phyloP scores from a whole-genome alignment of 257 asterid genomes.

The Nicotiana noctiflora region DNA sequence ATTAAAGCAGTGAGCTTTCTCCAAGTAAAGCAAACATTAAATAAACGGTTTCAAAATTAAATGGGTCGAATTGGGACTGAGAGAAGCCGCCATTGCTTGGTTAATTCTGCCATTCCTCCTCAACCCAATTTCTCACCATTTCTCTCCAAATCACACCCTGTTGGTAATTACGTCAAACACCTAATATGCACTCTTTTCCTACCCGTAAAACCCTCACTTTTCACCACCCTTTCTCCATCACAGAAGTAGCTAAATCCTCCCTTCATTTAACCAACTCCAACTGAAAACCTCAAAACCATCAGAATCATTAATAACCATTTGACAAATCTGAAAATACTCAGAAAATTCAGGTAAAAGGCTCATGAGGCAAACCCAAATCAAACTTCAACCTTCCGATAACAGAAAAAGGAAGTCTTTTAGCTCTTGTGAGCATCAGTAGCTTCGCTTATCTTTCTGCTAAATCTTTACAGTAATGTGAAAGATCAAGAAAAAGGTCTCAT shows the following conservation, averaged over 20 bases:
- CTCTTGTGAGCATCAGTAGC: conserved; percentile 62
- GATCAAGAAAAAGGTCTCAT: conserved; percentile 36
- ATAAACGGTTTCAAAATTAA: too few species aligned
- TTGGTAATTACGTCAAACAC: conserved; percentile 58
- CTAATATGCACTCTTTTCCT: conserved; percentile 21
- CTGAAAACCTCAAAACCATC: conserved; percentile 45
- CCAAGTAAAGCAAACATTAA: too few species aligned
- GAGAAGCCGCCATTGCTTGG: conserved; percentile 1
- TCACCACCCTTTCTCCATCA: conserved; percentile 27
- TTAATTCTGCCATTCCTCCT: conserved; percentile 46
- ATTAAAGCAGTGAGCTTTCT: too few species aligned
- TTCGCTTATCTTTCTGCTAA: conserved; percentile 47
- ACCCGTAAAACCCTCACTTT: conserved; percentile 19
- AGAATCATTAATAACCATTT: conserved; percentile 45
- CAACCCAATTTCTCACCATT: conserved; percentile 56
- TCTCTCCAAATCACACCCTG: conserved; percentile 68
- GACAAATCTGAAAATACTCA: conserved; percentile 57
- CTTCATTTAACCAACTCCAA: conserved; percentile 69
- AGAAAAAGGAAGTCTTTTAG: conserved; percentile 44
- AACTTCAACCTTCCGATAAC: conserved; percentile 57
- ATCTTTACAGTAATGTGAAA: conserved; percentile 39
- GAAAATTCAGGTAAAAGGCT: conserved; percentile 60
- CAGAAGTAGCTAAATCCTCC: conserved; percentile 51
- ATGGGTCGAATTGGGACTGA: too few species aligned
- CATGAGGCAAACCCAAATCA: conserved; percentile 65